A percentile compares a stretch with the other conserved stretches of the same genome.
Conservation (phyloP, 2,329 filamentous ascomycete species). For the Xylaria sp. region DNA sequence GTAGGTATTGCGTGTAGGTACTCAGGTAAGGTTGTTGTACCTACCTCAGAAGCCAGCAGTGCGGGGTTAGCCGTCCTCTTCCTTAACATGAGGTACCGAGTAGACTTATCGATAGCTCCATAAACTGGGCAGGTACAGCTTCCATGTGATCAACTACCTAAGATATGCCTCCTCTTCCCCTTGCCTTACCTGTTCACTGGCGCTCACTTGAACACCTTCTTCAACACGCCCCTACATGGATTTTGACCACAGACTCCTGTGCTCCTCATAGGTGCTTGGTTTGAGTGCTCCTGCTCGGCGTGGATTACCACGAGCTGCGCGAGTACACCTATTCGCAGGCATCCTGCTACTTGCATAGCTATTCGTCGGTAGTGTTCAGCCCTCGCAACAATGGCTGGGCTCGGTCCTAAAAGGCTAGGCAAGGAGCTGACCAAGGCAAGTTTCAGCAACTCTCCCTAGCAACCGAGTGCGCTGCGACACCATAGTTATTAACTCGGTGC, state of each 20-base stretch:
- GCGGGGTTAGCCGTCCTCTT: conserved; percentile 1
- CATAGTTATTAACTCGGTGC: conserved; percentile 12
- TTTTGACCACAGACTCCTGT: conserved; percentile 23
- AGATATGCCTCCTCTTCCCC: conserved; percentile 15
- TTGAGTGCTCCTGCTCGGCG: conserved; percentile 2
- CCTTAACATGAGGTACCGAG: neutral
- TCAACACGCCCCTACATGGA: conserved; percentile 30
- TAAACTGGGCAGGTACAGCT: conserved; percentile 16
- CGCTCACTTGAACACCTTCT: neutral
- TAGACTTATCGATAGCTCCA: conserved; percentile 27
- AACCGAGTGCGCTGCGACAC: conserved; percentile 14
- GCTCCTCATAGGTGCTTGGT: conserved; percentile 32
- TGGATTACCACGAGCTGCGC: conserved; percentile 9
- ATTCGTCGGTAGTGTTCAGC: conserved; percentile 16
- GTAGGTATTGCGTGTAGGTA: neutral
- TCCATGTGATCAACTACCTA: conserved; percentile 20
- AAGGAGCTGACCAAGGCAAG: conserved; percentile 70
- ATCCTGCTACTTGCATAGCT: conserved; percentile 12
- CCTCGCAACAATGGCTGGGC: conserved; percentile 52
- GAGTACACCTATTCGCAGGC: conserved; percentile 6
- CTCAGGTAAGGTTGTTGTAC: neutral
- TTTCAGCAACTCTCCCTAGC: neutral
- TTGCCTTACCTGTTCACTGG: conserved; percentile 11
- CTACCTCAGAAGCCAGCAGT: neutral
- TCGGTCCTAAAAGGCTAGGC: conserved; percentile 66